Base-by-base conservation (phyloP, 352 stramenopile genomes). In the Elongisporangium anandrum region DNA sequence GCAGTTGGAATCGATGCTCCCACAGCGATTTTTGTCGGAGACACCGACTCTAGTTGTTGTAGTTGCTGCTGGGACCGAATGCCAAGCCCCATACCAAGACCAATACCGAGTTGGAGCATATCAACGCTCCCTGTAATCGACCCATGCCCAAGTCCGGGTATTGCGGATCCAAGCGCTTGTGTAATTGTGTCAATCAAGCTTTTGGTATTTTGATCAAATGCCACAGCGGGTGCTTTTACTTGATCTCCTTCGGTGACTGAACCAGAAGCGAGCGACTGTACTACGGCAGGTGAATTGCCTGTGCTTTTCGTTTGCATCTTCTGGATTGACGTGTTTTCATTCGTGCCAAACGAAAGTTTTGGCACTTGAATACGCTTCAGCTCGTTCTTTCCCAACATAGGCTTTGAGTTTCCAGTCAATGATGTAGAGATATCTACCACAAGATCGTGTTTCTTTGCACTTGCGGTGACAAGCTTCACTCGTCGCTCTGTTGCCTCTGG, bases 51-150 rank as follows among this genome's bases (percentile, higher is more conserved):
- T 9, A 4, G 9, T 17, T 45, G 34, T n/a, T n/a, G n/a, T n/a
- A 45, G 10, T 63, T 74, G 78, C 23, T 79, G 73, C 22, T 89
- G 73, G 22, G 81, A 72, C 2, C 87, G 74, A 52, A 97, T 73
- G 7, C 88, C 88, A 22, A 98, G 77, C 1, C 93, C 92, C 78
- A 98, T 90, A 1, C 92, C 93, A 23, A 98, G 70, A 45, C 88
- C 84, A 29, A 98, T 86, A 1, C 82, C 81, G 21, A 94, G 72
- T 54, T 95, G 86, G 15, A 94, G 62, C 70, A 90, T 89, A 24
- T 92, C 76, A 9, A 81, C 78, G 15, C 65, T 50, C 24, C 61
- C 66, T 9, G 60, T 61, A n/a, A 53, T 65, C 38, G 53, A 64
- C 26, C 53, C 59, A 59, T 63, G 56, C 15, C 50, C 61, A 15